Base-by-base conservation (phyloP, 176 grass and related monocot species). In the Aegilops bicornis region DNA sequence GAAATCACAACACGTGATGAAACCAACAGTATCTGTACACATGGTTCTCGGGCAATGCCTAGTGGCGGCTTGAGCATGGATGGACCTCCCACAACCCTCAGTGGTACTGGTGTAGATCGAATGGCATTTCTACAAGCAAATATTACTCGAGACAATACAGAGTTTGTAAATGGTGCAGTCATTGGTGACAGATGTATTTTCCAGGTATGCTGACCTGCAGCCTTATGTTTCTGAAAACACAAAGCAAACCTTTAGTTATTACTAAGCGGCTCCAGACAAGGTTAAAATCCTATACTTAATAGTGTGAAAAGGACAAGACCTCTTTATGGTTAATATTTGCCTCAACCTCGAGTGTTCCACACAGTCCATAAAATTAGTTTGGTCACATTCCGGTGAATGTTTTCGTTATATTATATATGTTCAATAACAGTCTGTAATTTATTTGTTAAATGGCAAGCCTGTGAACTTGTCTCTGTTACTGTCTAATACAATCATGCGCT, bases 71-170 rank as follows among this genome's bases (percentile, higher is more conserved):
- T 99, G 74, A 94, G 92, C 89, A 94, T 92, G 90, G 92, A 97
- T 87, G 97, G 97, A 60, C 97, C 97, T 60, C 94, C 97, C 19
- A 99, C 97, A 48, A 99, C 97, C 32, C 89, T 99, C 48, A 95
- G 97, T 83, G 97, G 97, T 31, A 99, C 92, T 52, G 94, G 97
- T 67, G 71, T 92, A 64, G 94, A 96, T 66, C 82, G 73, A 47
- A 88, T 96, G 90, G 94, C 88, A 58, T 96, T 96, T 79, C 85
- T 90, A 32, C 94, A 96, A 63, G 92, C 90, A 43, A 99, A 99
- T 88, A 91, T 99, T 66, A 96, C 94, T 63, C 92, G 92, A 27
- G 97, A 96, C 85, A 96, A 93, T 79, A 99, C 94, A 39, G 89
- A 84, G 23, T 99, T 96, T 70, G 82, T 94, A 42, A 99, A 96